Base-by-base conservation (phyloP, 1,284 basidiomycete genomes). In the Ceratobasidium sp. region DNA sequence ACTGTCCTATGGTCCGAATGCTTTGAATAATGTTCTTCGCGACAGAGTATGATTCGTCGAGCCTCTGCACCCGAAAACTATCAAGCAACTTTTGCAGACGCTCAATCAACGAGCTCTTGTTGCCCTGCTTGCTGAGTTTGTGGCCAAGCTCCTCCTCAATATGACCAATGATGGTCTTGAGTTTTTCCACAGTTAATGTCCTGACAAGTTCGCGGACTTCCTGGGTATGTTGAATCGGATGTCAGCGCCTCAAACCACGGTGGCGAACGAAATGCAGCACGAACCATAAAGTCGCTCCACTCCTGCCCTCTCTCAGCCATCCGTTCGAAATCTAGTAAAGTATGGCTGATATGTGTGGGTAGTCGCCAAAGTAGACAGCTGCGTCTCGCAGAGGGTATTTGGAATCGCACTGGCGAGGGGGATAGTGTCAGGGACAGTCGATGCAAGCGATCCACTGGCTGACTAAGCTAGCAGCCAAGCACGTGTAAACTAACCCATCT, bases 61-160 rank as follows among this genome's bases (percentile, higher is more conserved):
- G 38, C n/a, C 41, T 65, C 30, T 55, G 60, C 5, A 10, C 35
- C 3, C 57, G 52, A 48, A 75, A 50, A 52, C 8, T 38, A 30
- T 75, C 73, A 10, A 75, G 50, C 50, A 75, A 38, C 62, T 75
- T 75, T 62, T 75, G 73, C 50, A 75, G 62, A 78, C 91, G 88
- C 82, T 94, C 90, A 82, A 95, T 94, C 64, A 95, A 88, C 38
- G 95, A 93, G 80, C 93, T 90, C 83, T 96, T 96, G 86, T 92
- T 94, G 48, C 94, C 94, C n/a, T 91, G 88, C 84, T 93, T 93
- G 71, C 89, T 87, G 35, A 95, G 86, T 80, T 89, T 88, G 5
- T 89, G 89, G 69, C 86, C 85, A 82, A 93, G 93, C 82, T 93
- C 89, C 57, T 93, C 91, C 86, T 94, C 94, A 81, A 95, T 86